Conservation (phyloP, 257 asterid genomes). For the Mentha longifolia region DNA sequence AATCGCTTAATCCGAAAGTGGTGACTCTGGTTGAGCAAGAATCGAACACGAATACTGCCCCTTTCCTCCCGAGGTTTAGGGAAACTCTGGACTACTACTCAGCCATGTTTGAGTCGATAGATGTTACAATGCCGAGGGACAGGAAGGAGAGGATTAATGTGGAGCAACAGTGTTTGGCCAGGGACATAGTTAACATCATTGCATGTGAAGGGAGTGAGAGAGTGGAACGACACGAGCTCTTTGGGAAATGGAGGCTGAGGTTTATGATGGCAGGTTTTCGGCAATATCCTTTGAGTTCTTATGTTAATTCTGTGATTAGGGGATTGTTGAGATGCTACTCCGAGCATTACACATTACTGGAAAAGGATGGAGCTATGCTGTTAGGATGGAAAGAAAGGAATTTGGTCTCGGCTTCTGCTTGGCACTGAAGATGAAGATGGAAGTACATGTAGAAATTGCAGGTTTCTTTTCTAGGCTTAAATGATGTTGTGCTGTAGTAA, state of each 20-base stretch:
- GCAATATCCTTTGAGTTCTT: constrained; percentile 7
- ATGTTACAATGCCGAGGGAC: constrained; percentile 57
- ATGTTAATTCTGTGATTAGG: constrained; percentile 27
- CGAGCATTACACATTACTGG: constrained; percentile 47
- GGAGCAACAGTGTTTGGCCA: constrained; percentile 79
- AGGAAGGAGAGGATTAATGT: constrained; percentile 64
- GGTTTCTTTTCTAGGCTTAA: neutral
- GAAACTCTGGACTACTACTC: constrained; percentile 76
- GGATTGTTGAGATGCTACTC: constrained; percentile 60
- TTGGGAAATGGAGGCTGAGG: constrained; percentile 78
- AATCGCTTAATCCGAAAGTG: constrained; percentile 59
- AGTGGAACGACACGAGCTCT: constrained; percentile 83
- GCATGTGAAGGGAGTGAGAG: constrained; percentile 85
- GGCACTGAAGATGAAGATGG: constrained; percentile 36
- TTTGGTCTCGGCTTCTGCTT: constrained; percentile 68
- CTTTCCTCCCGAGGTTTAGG: constrained; percentile 70
- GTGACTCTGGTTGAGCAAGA: constrained; percentile 85
- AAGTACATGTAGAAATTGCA: too few relatives aligned
- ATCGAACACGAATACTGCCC: constrained; percentile 74
- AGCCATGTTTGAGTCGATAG: constrained; percentile 89
- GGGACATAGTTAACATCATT: constrained; percentile 74
- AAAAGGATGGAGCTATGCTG: constrained; percentile 50
- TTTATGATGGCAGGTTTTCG: constrained; percentile 75
- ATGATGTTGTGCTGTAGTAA: neutral
- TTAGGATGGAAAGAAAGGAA: constrained; percentile 76